Base-by-base conservation (phyloP, 2,329 filamentous ascomycete species). In the Sarocladium kiliense region DNA sequence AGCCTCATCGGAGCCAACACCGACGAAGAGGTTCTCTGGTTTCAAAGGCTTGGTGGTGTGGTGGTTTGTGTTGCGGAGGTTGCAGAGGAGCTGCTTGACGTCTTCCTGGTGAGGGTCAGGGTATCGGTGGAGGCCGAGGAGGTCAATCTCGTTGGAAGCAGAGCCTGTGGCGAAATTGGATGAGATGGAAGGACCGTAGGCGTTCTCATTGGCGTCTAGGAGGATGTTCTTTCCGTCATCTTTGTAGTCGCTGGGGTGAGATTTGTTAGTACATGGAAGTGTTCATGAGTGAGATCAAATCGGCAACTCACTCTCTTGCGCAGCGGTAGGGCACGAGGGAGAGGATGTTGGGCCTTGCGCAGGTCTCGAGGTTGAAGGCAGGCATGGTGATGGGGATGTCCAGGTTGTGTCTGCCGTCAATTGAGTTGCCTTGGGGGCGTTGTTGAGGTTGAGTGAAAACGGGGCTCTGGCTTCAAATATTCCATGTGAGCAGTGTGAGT, bases 191-290 rank as follows among this genome's bases (percentile, higher is more conserved):
- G 94, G 93, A 0, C 94, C 94, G 65, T 88, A 97, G 57, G 94
- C 91, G 67, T 99, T 99, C 75, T 99, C 94, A 66, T 99, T 99
- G 63, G 94, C 94, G 69, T 99, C 94, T 61, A 99, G 88, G 54
- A 99, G 86, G 65, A 97, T 85, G 67, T 97, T 97, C 57, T 86
- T 93, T 62, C 94, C 94, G 68, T 99, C 89, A 70, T 99, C 93
- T 76, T 99, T 97, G 82, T 99, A 97, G 81, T 99, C 94, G 76
- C 91, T 95, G 67, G n/a, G n/a, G n/a, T n/a, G n/a, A 36, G 14
- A 61, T 65, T 62, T 67, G 61, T 51, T 55, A 45, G 30, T 2
- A 18, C 14, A 36, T 34, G 21, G 55, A 44, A 39, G 25, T 14
- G 53, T 26, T 45, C n/a, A n/a, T n/a, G n/a, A n/a, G n/a, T n/a